Conservation (phyloP, 2,329 filamentous ascomycete genomes). For the Alternaria hordeiaustralica region DNA sequence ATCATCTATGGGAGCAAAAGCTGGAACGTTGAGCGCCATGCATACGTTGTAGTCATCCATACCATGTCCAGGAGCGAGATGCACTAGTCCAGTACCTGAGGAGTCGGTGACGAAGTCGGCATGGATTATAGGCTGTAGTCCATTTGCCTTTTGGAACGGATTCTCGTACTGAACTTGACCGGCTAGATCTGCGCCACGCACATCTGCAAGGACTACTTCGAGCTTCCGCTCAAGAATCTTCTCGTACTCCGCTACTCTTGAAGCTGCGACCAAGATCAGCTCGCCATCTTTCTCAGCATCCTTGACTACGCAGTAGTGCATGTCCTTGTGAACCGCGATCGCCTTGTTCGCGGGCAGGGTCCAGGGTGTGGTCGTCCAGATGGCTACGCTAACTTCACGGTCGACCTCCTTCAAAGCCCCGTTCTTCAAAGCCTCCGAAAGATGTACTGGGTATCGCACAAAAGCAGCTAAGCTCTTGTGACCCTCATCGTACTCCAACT, state of each 20-base stretch:
- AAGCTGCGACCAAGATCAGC: constrained; percentile 73
- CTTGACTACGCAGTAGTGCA: constrained; percentile 75
- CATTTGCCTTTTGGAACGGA: constrained; percentile 66
- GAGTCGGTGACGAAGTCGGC: constrained; percentile 88
- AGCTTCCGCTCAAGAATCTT: constrained; percentile 44
- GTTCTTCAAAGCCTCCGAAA: constrained; percentile 53
- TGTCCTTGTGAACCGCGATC: constrained; percentile 77
- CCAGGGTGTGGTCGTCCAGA: constrained; percentile 99
- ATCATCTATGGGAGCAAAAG: constrained; percentile 83
- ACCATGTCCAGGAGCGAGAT: constrained; percentile 91
- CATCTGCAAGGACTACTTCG: constrained; percentile 60
- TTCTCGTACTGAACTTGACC: constrained; percentile 71
- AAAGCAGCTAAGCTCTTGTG: constrained; percentile 77
- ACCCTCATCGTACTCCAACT: constrained; percentile 81
- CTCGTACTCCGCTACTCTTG: constrained; percentile 65
- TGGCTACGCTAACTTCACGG: constrained; percentile 71
- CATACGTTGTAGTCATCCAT: constrained; percentile 95
- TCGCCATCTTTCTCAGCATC: constrained; percentile 51
- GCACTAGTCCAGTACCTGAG: constrained; percentile 95
- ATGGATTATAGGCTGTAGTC: constrained; percentile 74
- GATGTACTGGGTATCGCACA: constrained; percentile 74
- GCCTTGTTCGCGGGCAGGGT: constrained; percentile 92
- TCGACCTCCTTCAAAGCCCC: constrained; percentile 38
- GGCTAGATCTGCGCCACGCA: constrained; percentile 70
- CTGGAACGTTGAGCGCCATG: constrained; percentile 69